phyloP scores from a whole-genome alignment of 2,329 filamentous ascomycete genomes.

The Graphiopsis chlorocephala region DNA sequence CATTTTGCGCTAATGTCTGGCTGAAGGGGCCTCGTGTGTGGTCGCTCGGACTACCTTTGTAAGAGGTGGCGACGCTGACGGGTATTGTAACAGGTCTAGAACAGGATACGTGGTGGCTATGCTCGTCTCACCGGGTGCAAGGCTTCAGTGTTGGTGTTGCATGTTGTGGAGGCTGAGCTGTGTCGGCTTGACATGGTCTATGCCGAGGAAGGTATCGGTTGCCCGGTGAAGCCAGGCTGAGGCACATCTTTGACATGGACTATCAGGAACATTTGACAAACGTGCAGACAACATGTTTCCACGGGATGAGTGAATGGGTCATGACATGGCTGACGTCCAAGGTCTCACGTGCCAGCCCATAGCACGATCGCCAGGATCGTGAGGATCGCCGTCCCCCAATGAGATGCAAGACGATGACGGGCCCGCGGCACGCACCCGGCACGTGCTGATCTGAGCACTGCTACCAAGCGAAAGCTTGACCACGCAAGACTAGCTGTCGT shows the following conservation, averaged over 20 bases:
- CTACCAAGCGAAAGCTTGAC: slow-evolving; percentile 1
- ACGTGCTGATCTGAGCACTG: background rate
- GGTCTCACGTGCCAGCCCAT: background rate
- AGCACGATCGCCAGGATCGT: no score
- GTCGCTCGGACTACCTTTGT: background rate
- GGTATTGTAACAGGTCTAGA: background rate
- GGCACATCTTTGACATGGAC: background rate
- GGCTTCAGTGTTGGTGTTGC: background rate
- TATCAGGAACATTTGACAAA: background rate
- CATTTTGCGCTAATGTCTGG: background rate
- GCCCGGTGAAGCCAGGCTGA: background rate
- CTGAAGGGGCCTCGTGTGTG: background rate
- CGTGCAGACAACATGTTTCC: background rate
- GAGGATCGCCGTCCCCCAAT: background rate
- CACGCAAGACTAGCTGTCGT: background rate
- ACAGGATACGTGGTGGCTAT: background rate
- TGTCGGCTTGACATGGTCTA: background rate
- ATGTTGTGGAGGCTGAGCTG: background rate
- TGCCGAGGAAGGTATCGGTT: background rate
- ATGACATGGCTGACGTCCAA: background rate
- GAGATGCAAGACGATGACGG: background rate
- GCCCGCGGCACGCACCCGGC: background rate
- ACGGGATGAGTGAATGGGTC: background rate
- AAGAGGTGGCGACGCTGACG: background rate
- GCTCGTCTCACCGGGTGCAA: background rate